phyloP scores from a whole-genome alignment of 2,329 filamentous ascomycete genomes.

The Ophiostoma sp. region DNA sequence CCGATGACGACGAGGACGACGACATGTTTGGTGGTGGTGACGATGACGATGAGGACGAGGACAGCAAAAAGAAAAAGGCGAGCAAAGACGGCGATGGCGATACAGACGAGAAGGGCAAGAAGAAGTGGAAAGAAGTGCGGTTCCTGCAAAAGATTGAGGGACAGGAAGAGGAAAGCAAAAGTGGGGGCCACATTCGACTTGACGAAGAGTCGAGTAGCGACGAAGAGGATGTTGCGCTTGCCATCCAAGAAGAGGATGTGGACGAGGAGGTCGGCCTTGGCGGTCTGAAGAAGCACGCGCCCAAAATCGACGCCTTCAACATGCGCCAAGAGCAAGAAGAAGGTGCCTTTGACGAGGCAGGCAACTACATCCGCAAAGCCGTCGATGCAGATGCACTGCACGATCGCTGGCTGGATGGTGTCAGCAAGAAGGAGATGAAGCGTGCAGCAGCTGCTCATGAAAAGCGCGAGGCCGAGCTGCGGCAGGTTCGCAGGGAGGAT shows the following conservation, averaged over 20 bases:
- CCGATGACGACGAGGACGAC: slow-evolving; percentile 62
- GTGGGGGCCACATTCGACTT: slow-evolving; percentile 18
- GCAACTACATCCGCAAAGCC: slow-evolving; percentile 90
- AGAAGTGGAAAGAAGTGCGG: slow-evolving; percentile 62
- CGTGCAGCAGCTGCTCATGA: slow-evolving; percentile 84
- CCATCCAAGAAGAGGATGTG: slow-evolving; percentile 71
- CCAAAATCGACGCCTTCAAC: slow-evolving; percentile 95
- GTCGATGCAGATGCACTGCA: slow-evolving; percentile 85
- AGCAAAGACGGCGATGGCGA: slow-evolving; percentile 31
- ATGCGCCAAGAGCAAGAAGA: slow-evolving; percentile 88
- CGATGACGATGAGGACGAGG: slow-evolving; percentile 55
- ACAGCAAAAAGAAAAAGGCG: slow-evolving; percentile 35
- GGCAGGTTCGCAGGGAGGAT: slow-evolving; percentile 69
- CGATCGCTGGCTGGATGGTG: slow-evolving; percentile 87
- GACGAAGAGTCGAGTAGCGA: slow-evolving; percentile 45
- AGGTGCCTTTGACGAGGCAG: slow-evolving; percentile 84
- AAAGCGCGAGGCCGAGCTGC: slow-evolving; percentile 74
- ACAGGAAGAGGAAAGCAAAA: slow-evolving; percentile 59
- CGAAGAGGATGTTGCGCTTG: slow-evolving; percentile 71
- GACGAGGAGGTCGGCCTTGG: slow-evolving; percentile 91
- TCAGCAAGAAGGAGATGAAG: slow-evolving; percentile 92
- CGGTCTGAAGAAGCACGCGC: slow-evolving; percentile 87
- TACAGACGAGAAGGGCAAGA: slow-evolving; percentile 42
- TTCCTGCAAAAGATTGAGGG: slow-evolving; percentile 72
- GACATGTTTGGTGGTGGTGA: slow-evolving; percentile 86